Percentiles rank a stretch among this genome's conserved stretches.
Evolutionary conservation across 768 basidiomycete species (phyloP).

Genomic region (Collybia mongolica): DNA sequence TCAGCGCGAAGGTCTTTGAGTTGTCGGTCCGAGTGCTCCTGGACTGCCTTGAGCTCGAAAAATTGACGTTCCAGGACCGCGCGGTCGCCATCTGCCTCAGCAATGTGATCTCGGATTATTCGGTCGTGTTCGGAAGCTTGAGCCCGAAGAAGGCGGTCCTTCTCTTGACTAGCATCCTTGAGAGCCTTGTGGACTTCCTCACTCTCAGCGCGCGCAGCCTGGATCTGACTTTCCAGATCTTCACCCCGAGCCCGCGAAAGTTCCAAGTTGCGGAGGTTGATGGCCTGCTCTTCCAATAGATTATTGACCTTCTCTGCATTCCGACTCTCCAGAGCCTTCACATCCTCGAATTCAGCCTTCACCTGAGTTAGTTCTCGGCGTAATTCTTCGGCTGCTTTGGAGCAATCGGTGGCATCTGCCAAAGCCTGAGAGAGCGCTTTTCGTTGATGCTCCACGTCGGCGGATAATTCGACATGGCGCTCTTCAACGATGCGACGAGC

Average conservation of each 20-base stretch:
- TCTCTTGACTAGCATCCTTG: conserved; percentile 68
- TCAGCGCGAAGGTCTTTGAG: conserved; percentile 62
- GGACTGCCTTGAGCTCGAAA: conserved; percentile 62
- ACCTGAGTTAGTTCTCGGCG: conserved; percentile 65
- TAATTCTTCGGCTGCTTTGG: conserved; percentile 53
- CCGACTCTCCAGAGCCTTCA: conserved; percentile 63
- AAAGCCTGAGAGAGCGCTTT: conserved; percentile 56
- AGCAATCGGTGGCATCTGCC: conserved; percentile 67
- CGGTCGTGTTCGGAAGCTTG: conserved; percentile 70
- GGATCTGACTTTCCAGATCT: conserved; percentile 74
- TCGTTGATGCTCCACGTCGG: conserved; percentile 55
- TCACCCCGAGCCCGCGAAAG: conserved; percentile 74
- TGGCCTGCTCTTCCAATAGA: conserved; percentile 76
- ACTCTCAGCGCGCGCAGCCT: conserved; percentile 67
- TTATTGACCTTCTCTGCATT: conserved; percentile 62
- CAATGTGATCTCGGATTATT: conserved; percentile 81
- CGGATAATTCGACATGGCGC: conserved; percentile 55
- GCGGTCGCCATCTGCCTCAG: conserved; percentile 91
- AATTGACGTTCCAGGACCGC: conserved; percentile 91
- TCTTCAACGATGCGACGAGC: conserved; percentile 64
- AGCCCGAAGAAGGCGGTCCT: conserved; percentile 69
- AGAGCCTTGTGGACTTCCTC: conserved; percentile 68
- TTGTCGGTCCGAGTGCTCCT: conserved; percentile 61
- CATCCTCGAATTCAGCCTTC: conserved; percentile 61
- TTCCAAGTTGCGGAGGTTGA: conserved; percentile 66